Conservation (phyloP, 1,284 basidiomycete genomes). For the Rhodotorula sp. region DNA sequence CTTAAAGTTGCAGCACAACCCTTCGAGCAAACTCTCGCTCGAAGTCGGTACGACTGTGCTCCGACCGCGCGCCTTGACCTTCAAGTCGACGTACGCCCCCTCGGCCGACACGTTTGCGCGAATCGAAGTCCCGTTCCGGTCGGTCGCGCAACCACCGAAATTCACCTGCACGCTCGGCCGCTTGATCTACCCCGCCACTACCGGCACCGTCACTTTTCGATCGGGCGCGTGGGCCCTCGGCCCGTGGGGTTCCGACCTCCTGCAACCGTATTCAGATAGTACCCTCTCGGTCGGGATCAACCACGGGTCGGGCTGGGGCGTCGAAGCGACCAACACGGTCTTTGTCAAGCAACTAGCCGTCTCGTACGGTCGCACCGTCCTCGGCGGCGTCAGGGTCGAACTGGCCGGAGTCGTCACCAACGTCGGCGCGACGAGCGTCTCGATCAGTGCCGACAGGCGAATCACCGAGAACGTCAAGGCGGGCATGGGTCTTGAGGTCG, state of each 20-base stretch:
- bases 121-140: conserved; percentile 43
- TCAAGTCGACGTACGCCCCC: conserved; percentile 52
- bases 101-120: conserved; percentile 53
- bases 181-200: conserved; percentile 50
- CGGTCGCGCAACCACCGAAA: conserved; percentile 48
- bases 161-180: conserved; percentile 53
- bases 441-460: conserved; percentile 47
- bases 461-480: conserved; percentile 49
- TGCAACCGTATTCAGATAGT: conserved; percentile 28
- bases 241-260: conserved; percentile 43
- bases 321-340: conserved; percentile 19
- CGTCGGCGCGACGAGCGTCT: conserved; percentile 45
- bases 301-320: conserved; percentile 17
- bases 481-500: conserved; percentile 47
- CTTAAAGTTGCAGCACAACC: conserved; percentile 64
- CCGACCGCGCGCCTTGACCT: conserved; percentile 51
- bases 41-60: conserved; percentile 52
- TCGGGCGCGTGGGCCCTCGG: conserved; percentile 47
- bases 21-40: conserved; percentile 58
- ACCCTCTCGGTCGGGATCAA: conserved; percentile 34
- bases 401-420: conserved; percentile 49
- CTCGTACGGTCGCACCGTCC: conserved; percentile 51
- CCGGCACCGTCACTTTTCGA: conserved; percentile 46
- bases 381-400: conserved; percentile 53
- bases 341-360: conserved; percentile 38